These are phyloP conservation scores for Penicillium sp. DNA, from an alignment of 2,329 filamentous ascomycete genomes.

Conservation along the genomic window DNA sequence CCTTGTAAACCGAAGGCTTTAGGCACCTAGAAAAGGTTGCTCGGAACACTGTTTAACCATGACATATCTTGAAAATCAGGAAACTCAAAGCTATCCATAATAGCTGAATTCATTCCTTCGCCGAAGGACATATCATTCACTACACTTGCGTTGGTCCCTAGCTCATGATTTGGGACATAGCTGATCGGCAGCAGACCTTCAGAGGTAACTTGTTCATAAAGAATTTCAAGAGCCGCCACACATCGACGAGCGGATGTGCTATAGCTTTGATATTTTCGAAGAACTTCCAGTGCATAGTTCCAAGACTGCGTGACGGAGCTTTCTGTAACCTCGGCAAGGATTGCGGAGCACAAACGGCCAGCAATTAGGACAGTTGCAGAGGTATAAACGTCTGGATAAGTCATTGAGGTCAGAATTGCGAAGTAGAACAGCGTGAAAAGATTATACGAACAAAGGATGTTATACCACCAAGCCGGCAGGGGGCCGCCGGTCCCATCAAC, in stretches of 20 bases:
- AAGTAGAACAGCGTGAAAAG: neutral
- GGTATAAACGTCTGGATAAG: conserved; percentile 32
- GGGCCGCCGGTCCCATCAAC: conserved; percentile 27
- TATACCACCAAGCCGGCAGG: conserved; percentile 40
- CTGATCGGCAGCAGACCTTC: conserved; percentile 13
- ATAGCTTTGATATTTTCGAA: conserved; percentile 32
- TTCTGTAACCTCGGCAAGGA: conserved; percentile 27
- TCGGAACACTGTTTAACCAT: conserved; percentile 35
- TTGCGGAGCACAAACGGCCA: conserved; percentile 27
- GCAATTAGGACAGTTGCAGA: conserved; percentile 37
- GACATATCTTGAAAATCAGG: conserved; percentile 36
- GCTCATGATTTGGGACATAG: neutral
- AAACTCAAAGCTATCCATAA: conserved; percentile 28
- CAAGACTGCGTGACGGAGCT: conserved; percentile 26
- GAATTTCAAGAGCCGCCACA: conserved; percentile 32
- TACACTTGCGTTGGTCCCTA: neutral
- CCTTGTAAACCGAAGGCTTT: neutral
- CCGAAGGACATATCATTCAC: conserved; percentile 27
- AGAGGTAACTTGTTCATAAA: conserved; percentile 29
- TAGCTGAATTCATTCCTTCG: conserved; percentile 24
- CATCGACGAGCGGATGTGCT: conserved; percentile 33
- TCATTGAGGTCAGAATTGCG: conserved; percentile 13
- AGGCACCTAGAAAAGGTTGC: conserved; percentile 24
- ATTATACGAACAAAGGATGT: conserved; percentile 31
- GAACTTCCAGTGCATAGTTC: conserved; percentile 29